Evolutionary conservation across 2,329 filamentous ascomycete species (phyloP).

Genomic region (Claviceps humidiphila): DNA sequence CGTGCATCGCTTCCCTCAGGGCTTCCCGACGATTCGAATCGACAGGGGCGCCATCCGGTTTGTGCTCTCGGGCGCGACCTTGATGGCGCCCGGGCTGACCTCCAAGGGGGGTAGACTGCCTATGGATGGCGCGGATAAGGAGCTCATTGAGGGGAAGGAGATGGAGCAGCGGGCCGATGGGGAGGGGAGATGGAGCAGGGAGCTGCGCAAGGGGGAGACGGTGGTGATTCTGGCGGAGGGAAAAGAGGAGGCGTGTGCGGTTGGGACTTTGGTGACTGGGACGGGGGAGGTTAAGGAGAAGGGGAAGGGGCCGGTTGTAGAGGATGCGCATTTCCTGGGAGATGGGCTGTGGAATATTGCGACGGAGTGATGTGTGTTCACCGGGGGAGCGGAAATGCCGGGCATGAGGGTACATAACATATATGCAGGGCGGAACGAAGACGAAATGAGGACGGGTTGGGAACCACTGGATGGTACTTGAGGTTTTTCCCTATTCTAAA

Average conservation of each 20-base stretch:
- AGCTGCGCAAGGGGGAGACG: slow-evolving; percentile 66
- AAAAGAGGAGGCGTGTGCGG: slow-evolving; percentile 80
- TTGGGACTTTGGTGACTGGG: slow-evolving; percentile 70
- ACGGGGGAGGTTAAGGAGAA: slow-evolving; percentile 89
- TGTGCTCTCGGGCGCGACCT: slow-evolving; percentile 79
- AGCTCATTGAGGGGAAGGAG: slow-evolving; percentile 27
- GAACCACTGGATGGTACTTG: no score
- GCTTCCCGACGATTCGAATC: slow-evolving; percentile 75
- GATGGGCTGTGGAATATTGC: slow-evolving; percentile 79
- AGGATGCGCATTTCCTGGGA: slow-evolving; percentile 84
- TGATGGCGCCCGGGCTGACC: slow-evolving; percentile 93
- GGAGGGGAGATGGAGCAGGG: slow-evolving; percentile 46
- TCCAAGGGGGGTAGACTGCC: slow-evolving; percentile 71
- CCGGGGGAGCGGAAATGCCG: not conserved
- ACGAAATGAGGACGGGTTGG: no score
- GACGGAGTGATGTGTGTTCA: slow-evolving; percentile 27
- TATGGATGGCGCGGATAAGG: slow-evolving; percentile 25
- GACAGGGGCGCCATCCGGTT: slow-evolving; percentile 95
- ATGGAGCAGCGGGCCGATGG: slow-evolving; percentile 28
- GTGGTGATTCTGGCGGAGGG: slow-evolving; percentile 88
- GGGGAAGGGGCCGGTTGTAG: slow-evolving; percentile 87
- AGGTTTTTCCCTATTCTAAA: no score
- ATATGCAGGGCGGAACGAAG: no score
- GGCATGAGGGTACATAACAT: no score
- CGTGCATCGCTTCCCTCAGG: slow-evolving; percentile 77